A percentile compares a stretch with the other conserved stretches of the same genome.
phyloP scores from a whole-genome alignment of 2,329 filamentous ascomycete genomes.

The Sporothrix mexicana region DNA sequence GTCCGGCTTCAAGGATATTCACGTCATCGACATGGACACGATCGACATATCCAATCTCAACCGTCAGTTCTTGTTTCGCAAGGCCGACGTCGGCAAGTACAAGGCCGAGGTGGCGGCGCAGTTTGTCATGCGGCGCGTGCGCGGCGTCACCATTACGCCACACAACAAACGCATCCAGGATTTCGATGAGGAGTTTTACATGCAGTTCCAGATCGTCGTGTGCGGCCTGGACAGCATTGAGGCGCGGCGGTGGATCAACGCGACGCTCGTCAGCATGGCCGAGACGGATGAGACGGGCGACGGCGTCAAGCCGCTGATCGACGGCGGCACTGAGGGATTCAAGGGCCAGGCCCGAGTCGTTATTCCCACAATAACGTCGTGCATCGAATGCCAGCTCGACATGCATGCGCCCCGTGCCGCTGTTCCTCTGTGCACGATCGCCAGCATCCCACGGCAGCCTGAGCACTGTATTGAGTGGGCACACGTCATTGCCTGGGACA shows the following conservation, averaged over 20 bases:
- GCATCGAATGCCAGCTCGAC: constrained; percentile 97
- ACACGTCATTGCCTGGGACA: constrained; percentile 96
- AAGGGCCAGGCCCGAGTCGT: constrained; percentile 96
- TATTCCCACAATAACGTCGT: constrained; percentile 88
- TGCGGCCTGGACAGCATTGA: constrained; percentile 97
- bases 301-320: constrained; percentile 88
- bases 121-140: constrained; percentile 89
- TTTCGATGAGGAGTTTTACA: constrained; percentile 94
- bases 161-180: constrained; percentile 97
- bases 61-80: constrained; percentile 93
- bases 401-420: constrained; percentile 98
- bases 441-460: constrained; percentile 93
- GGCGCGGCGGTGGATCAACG: constrained; percentile 97
- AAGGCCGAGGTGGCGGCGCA: constrained; percentile 92
- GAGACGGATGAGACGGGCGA: constrained; percentile 68
- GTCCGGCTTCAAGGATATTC: constrained; percentile 94
- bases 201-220: constrained; percentile 92
- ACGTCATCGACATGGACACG: constrained; percentile 99
- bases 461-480: constrained; percentile 99
- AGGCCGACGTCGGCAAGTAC: constrained; percentile 86
- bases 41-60: constrained; percentile 99
- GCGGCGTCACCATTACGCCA: constrained; percentile 88
- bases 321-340: constrained; percentile 97
- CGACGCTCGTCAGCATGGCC: constrained; percentile 87
- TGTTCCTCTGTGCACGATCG: constrained; percentile 93